A percentile compares a stretch with the other conserved stretches of the same genome.
Conservation (phyloP, 2,329 filamentous ascomycete species). For the Paraphaeosphaeria minitans region DNA sequence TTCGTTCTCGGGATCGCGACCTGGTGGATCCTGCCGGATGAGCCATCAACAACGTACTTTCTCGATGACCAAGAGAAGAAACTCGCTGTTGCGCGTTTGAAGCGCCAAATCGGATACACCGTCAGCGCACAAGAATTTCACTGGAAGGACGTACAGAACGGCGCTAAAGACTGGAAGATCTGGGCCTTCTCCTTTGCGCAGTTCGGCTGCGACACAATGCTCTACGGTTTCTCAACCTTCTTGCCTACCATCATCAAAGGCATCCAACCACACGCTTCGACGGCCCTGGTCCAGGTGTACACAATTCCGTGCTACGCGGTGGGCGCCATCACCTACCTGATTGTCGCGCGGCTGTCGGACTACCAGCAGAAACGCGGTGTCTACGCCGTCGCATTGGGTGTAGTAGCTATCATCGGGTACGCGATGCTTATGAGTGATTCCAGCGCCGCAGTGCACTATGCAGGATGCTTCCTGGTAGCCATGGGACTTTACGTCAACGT, state of each 20-base stretch:
- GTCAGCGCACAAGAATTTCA: constrained; percentile 60
- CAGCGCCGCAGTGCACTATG: constrained; percentile 69
- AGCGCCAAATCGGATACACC: constrained; percentile 55
- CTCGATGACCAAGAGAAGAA: constrained; percentile 64
- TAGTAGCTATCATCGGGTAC: constrained; percentile 70
- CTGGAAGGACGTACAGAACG: constrained; percentile 67
- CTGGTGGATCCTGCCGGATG: constrained; percentile 67
- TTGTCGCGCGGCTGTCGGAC: constrained; percentile 70
- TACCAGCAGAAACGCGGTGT: constrained; percentile 68
- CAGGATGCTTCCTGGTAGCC: constrained; percentile 77
- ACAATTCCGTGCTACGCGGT: constrained; percentile 80
- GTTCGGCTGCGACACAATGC: constrained; percentile 76
- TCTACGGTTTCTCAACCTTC: constrained; percentile 80
- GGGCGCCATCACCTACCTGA: constrained; percentile 72
- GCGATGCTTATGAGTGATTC: constrained; percentile 67
- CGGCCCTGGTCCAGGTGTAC: constrained; percentile 71
- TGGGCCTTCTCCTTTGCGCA: constrained; percentile 72
- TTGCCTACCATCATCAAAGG: constrained; percentile 77
- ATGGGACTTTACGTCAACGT: constrained; percentile 70
- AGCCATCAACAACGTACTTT: constrained; percentile 67
- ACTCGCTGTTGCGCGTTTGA: constrained; percentile 59
- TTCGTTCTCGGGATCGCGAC: constrained; percentile 62
- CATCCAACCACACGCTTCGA: constrained; percentile 65
- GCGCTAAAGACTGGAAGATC: constrained; percentile 76
- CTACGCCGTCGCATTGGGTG: constrained; percentile 66